Evolutionary conservation across 2,329 filamentous ascomycete genomes (phyloP).

Genomic region (Microdochium nivale): DNA sequence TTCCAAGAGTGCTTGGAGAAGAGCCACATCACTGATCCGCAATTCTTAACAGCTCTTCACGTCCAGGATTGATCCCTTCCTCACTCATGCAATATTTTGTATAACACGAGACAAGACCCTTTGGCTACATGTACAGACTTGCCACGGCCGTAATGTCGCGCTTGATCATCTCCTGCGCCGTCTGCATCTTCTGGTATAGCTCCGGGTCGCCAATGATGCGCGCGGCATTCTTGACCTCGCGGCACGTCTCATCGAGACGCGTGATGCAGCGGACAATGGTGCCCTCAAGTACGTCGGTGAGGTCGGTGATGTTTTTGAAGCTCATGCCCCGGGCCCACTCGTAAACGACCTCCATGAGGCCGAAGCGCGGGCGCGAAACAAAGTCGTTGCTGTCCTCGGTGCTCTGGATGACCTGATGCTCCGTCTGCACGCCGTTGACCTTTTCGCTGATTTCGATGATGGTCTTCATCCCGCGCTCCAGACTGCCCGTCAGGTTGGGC

Average conservation of each 20-base stretch:
- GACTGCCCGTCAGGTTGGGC: slow-evolving; percentile 70
- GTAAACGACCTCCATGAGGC: slow-evolving; percentile 94
- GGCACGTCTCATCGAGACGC: slow-evolving; percentile 86
- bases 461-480: slow-evolving; percentile 74
- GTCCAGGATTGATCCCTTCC: too few species aligned
- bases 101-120: too few species aligned
- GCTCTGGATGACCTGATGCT: slow-evolving; percentile 86
- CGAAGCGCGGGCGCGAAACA: slow-evolving; percentile 77
- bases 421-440: slow-evolving; percentile 81
- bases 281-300: slow-evolving; percentile 94
- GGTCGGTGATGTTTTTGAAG: slow-evolving; percentile 92
- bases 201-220: slow-evolving; percentile 90
- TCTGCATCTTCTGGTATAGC: slow-evolving; percentile 93
- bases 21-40: too few species aligned
- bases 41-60: too few species aligned
- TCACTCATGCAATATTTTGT: too few species aligned
- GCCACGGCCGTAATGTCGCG: slow-evolving; percentile 88
- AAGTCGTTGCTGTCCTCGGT: slow-evolving; percentile 91
- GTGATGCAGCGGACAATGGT: slow-evolving; percentile 96
- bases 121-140: slow-evolving; percentile 71
- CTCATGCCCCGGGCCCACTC: slow-evolving; percentile 98
- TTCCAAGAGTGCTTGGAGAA: too few species aligned
- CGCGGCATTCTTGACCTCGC: slow-evolving; percentile 95
- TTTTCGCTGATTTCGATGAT: slow-evolving; percentile 89
- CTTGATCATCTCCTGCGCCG: slow-evolving; percentile 96